Percentiles rank a stretch among this genome's conserved stretches.
phyloP scores from a whole-genome alignment of 2,329 filamentous ascomycete genomes.

The Aspergillus caelatus region DNA sequence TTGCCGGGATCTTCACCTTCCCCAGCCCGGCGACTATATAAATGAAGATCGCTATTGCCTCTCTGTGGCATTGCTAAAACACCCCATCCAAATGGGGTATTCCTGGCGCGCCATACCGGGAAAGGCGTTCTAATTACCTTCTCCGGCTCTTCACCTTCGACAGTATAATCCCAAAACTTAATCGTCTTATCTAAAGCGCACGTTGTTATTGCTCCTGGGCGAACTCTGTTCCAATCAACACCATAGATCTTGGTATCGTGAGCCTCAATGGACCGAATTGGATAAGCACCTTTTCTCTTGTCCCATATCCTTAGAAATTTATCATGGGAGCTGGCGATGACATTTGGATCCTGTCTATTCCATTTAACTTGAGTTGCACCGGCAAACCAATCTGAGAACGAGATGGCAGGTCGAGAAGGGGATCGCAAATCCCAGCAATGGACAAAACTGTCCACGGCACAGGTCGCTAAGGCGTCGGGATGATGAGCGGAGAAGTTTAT shows the following conservation, averaged over 20 bases:
- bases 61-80: slow-evolving; percentile 90
- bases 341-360: slow-evolving; percentile 82
- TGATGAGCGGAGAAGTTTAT: slow-evolving; percentile 96
- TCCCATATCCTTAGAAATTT: slow-evolving; percentile 89
- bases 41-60: slow-evolving; percentile 78
- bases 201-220: slow-evolving; percentile 73
- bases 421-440: slow-evolving; percentile 87
- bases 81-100: slow-evolving; percentile 86
- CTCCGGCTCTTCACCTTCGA: slow-evolving; percentile 66
- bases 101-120: slow-evolving; percentile 86
- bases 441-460: slow-evolving; percentile 89
- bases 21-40: slow-evolving; percentile 69
- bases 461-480: slow-evolving; percentile 85
- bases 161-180: slow-evolving; percentile 85
- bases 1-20: slow-evolving; percentile 41
- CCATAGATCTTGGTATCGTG: slow-evolving; percentile 95
- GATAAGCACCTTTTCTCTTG: slow-evolving; percentile 74
- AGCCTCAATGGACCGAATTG: slow-evolving; percentile 80
- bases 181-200: slow-evolving; percentile 91
- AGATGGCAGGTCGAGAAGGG: slow-evolving; percentile 72
- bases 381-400: slow-evolving; percentile 90
- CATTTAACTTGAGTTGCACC: slow-evolving; percentile 95
- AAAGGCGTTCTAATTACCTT: slow-evolving; percentile 80
- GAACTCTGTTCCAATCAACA: slow-evolving; percentile 86
- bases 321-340: slow-evolving; percentile 89